A percentile compares a stretch with the other conserved stretches of the same genome.
phyloP scores from a whole-genome alignment of 2,329 filamentous ascomycete genomes.

The Neocucurbitaria cava region DNA sequence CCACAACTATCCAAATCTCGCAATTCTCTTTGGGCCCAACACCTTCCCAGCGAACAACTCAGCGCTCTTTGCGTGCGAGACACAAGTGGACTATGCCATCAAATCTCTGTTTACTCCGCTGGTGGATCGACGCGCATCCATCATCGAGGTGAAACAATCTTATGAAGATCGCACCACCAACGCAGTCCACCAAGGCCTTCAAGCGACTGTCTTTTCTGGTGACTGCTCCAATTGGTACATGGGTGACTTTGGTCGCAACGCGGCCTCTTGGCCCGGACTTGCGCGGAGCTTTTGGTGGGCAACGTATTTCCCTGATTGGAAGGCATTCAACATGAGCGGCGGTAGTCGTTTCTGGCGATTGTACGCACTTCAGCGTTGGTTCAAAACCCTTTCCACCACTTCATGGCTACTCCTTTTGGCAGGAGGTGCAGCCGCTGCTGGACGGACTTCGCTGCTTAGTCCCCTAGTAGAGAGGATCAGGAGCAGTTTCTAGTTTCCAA shows the following conservation, averaged over 20 bases:
- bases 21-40: slow-evolving; percentile 34
- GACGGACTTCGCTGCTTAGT: too few relatives aligned
- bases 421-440: too few relatives aligned
- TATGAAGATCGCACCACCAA: slow-evolving; percentile 43
- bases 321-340: not conserved
- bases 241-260: slow-evolving; percentile 46
- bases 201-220: slow-evolving; percentile 46
- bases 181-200: slow-evolving; percentile 40
- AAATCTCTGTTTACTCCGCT: slow-evolving; percentile 41
- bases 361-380: too few relatives aligned
- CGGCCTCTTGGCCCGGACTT: slow-evolving; percentile 48
- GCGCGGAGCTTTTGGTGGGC: slow-evolving; percentile 41
- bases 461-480: too few relatives aligned
- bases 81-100: slow-evolving; percentile 38
- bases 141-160: slow-evolving; percentile 47
- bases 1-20: slow-evolving; percentile 35
- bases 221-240: slow-evolving; percentile 56
- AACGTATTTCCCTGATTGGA: slow-evolving; percentile 25
- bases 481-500: too few relatives aligned
- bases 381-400: too few relatives aligned
- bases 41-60: slow-evolving; percentile 45
- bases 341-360: not conserved
- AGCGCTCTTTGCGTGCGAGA: slow-evolving; percentile 40
- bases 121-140: slow-evolving; percentile 39
- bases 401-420: too few relatives aligned